Evolutionary conservation across 345 rosid species (phyloP).

Genomic region (Bretschneidera sinensis): DNA sequence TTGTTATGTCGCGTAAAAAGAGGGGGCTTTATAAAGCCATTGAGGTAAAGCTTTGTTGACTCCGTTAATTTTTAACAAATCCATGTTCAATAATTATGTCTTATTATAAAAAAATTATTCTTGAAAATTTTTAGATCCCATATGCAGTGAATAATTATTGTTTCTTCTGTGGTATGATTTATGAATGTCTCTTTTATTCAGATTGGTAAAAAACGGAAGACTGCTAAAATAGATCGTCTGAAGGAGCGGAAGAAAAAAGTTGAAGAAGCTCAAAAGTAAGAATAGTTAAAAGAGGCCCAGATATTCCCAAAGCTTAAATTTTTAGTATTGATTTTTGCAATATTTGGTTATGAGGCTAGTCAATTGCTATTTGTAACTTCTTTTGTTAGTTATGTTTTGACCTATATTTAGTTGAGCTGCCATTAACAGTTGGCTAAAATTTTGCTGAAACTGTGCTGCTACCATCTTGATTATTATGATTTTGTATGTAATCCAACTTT

Average conservation of each 20-base stretch:
- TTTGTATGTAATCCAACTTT: too few relatives aligned
- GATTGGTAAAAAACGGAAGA: constrained; percentile 41
- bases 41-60: constrained; percentile 39
- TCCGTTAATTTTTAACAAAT: not conserved
- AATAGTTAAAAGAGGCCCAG: not conserved
- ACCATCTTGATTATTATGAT: too few relatives aligned
- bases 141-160: not conserved
- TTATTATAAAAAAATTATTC: not conserved
- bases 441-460: too few relatives aligned
- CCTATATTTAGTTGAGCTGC: too few relatives aligned
- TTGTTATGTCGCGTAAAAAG: constrained; percentile 60
- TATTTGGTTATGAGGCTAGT: too few relatives aligned
- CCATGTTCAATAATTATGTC: not conserved
- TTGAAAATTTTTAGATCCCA: not conserved
- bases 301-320: too few relatives aligned
- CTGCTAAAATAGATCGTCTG: constrained; percentile 34
- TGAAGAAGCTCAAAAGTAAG: constrained; percentile 23
- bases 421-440: too few relatives aligned
- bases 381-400: too few relatives aligned
- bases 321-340: too few relatives aligned
- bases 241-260: constrained; percentile 51
- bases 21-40: constrained; percentile 63
- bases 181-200: constrained; percentile 19
- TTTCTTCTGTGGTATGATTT: not conserved
- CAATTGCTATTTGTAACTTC: too few relatives aligned